phyloP scores from a whole-genome alignment of 345 rosid species.

The Microthlaspi erraticum region DNA sequence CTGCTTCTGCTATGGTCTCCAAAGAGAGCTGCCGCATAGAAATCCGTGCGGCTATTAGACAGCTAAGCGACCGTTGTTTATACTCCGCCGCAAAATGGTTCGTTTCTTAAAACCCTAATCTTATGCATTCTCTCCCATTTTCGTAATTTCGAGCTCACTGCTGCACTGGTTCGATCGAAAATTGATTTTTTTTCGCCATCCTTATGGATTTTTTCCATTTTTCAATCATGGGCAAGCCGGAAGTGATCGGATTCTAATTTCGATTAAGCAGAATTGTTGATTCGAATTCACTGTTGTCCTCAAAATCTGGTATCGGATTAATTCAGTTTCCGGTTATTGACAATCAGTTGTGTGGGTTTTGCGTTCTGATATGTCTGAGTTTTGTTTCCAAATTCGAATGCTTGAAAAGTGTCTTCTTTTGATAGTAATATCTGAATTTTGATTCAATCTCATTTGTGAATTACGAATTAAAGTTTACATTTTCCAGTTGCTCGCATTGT shows the following conservation, averaged over 20 bases:
- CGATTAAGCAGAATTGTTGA: conserved; percentile 9
- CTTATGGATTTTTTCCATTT: neutral
- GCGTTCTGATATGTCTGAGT: conserved; percentile 10
- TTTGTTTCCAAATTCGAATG: neutral
- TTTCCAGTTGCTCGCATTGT: neutral
- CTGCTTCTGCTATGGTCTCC: conserved; percentile 58
- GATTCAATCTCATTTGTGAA: conserved; percentile 12
- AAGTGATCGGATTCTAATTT: neutral
- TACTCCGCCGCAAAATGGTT: conserved; percentile 93
- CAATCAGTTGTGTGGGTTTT: neutral
- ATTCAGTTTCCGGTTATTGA: conserved; percentile 2
- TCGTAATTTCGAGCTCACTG: conserved; percentile 19
- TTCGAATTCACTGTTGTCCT: conserved; percentile 6
- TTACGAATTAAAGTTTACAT: neutral
- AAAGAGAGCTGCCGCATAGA: conserved; percentile 84
- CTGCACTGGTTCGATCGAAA: neutral
- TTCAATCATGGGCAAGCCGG: neutral
- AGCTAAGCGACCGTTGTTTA: conserved; percentile 85
- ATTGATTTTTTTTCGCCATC: neutral
- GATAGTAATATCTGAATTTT: neutral
- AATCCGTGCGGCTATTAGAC: conserved; percentile 78
- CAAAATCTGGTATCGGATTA: neutral
- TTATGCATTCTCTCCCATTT: neutral
- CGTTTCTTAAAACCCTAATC: conserved; percentile 56
- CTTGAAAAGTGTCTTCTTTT: conserved; percentile 15